Evolutionary conservation across 306 rosid species (phyloP).

Genomic region (Ormosia emarginata): DNA sequence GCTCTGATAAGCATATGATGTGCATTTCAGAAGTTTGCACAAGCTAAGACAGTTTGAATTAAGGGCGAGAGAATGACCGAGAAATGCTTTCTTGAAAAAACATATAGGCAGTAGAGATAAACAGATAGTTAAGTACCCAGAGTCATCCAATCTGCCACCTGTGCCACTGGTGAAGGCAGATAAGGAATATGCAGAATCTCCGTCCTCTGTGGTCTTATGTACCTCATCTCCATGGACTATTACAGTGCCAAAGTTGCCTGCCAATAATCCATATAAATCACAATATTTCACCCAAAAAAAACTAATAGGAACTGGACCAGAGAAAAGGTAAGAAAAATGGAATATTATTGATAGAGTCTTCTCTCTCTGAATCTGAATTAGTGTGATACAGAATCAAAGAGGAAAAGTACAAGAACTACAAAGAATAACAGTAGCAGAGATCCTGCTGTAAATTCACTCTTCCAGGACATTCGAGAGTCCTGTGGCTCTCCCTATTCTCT

Average conservation of each 20-base stretch:
- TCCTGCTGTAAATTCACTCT: not conserved
- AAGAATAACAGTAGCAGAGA: not conserved
- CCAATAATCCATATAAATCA: constrained; percentile 27
- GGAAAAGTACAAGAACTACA: not conserved
- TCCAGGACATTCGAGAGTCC: not conserved
- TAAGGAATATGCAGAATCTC: constrained; percentile 38
- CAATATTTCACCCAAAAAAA: not conserved
- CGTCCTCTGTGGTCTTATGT: constrained; percentile 33
- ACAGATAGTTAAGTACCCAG: constrained; percentile 44
- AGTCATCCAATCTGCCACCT: constrained; percentile 34
- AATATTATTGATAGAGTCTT: too few relatives aligned
- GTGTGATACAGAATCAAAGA: not conserved
- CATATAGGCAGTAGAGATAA: constrained; percentile 9
- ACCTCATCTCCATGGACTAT: constrained; percentile 67
- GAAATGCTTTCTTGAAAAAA: not conserved
- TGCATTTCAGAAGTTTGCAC: constrained; percentile 14
- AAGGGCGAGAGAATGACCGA: not conserved
- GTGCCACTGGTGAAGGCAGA: constrained; percentile 31
- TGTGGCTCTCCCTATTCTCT: not conserved
- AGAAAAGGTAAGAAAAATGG: not conserved
- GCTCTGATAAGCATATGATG: not conserved
- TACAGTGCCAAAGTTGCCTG: constrained; percentile 80
- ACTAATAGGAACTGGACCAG: not conserved
- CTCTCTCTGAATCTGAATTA: not conserved
- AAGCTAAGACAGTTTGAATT: not conserved